A percentile compares a stretch with the other conserved stretches of the same genome.
Evolutionary conservation across 192 early-diverging fungal species (phyloP).

Genomic region (Podila minutissima): DNA sequence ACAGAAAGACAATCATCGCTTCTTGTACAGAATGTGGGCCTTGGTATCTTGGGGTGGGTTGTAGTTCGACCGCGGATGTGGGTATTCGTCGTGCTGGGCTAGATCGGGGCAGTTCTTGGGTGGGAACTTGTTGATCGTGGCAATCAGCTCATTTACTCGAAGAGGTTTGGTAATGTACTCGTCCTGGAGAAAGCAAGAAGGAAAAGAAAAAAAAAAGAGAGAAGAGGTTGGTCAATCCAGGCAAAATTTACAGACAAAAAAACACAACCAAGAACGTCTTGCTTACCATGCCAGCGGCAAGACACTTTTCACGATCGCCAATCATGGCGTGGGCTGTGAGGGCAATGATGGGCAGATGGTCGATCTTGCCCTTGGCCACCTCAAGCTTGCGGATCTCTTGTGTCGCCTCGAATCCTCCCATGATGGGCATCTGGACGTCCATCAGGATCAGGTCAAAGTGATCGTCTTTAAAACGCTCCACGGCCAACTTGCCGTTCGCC

Average conservation of each 20-base stretch:
- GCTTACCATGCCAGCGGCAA: constrained; percentile 82
- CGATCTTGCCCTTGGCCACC: constrained; percentile 45
- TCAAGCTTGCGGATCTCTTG: constrained; percentile 80
- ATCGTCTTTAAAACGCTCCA: constrained; percentile 71
- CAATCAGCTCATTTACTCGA: constrained; percentile 69
- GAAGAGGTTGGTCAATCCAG: neutral
- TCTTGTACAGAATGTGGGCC: constrained; percentile 28
- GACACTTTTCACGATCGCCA: constrained; percentile 88
- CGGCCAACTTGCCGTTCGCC: constrained; percentile 81
- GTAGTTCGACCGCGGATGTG: constrained; percentile 21
- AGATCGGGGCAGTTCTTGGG: constrained; percentile 54
- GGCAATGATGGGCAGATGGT: constrained; percentile 82
- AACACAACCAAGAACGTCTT: neutral
- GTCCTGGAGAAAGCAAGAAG: constrained; percentile 35
- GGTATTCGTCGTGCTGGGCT: constrained; percentile 44
- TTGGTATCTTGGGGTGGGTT: constrained; percentile 35
- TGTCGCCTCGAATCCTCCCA: constrained; percentile 91
- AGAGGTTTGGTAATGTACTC: constrained; percentile 75
- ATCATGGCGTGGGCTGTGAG: constrained; percentile 93
- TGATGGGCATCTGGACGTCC: constrained; percentile 93
- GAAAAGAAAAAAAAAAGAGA: neutral
- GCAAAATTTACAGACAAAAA: neutral
- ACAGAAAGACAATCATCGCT: neutral
- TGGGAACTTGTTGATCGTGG: constrained; percentile 75
- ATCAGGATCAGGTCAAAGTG: constrained; percentile 79